Evolutionary conservation across 106 monocot species (phyloP), one percentile per base, ranked within the genome.

Genomic region (Allium cepa): DNA sequence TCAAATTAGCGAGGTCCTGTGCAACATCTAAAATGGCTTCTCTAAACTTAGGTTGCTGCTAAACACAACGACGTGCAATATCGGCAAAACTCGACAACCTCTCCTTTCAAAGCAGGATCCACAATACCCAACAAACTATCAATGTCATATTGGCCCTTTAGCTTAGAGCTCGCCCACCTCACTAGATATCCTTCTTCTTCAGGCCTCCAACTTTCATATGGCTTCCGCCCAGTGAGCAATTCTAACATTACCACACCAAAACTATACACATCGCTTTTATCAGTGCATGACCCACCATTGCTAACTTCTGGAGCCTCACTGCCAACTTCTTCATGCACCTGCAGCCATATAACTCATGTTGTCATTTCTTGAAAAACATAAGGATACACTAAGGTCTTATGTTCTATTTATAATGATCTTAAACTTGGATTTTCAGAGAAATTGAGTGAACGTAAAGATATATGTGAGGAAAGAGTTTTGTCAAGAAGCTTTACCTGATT

Each of bases 31-130:
- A 88, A 69, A 88, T 88, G 9, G 73, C 72, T 50, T 87, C 88
- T 66, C 92, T 82, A 60, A 92, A 92, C 73, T 92, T 88, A 64
- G 88, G 82, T 28, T 69, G 80, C 55, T 57, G 60, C 92, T 92
- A 82, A 66, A 90, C 85, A 77, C 90, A 94, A 62, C 87, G 84
- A 75, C 79, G 84, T 26, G 90, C 83, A 58, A 94, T 90, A 70
- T 94, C 94, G 56, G 94, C 90, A 79, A 94, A 82, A 26, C 82
- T 74, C 61, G 94, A 94, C 55, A 80, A 60, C 78, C 63, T 57
- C 75, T 73, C 82, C 87, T 57, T 46, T 47, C 28, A 94, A 76
- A 69, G 78, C 77, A 67, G 87, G 87, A 82, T 94, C 94, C 49
- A 90, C 87, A 78, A 94, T 87, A 68, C 71, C 76, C 3, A 78